Base-by-base conservation (phyloP, 2,329 filamentous ascomycete species). In the Acephala macrosclerotiorum region DNA sequence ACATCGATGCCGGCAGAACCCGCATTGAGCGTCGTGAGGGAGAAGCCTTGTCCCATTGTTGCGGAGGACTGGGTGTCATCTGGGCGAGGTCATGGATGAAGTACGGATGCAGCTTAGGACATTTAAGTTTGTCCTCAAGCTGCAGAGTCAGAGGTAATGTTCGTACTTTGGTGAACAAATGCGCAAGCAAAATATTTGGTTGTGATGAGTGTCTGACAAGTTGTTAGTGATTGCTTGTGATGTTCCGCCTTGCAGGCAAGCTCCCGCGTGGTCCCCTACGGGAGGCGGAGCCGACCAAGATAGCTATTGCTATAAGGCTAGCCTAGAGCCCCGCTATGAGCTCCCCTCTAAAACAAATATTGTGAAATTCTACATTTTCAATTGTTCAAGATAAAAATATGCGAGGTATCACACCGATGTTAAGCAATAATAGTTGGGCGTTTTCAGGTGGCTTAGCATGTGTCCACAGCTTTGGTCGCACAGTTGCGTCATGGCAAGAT, bases 41-140 rank as follows among this genome's bases (percentile, higher is more conserved):
- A 97, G 82, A 97, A 97, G 71, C 93, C 94, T 85, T 99, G 96
- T 71, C 96, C 96, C 96, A 99, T 99, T 71, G 72, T 80, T 65
- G 68, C 59, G 58, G 68, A 65, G 58, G 35, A 49, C 56, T 53
- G 63, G 59, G 22, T 55, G 68, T 76, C 74, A 76, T 74, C 67
- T 68, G 69, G 58, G 62, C 62, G 47, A 69, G 70, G 59, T 72
- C 73, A 76, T 76, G 33, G 64, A 70, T 61, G 59, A 49, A 42
- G 22, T 11, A 42, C 53, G 29, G n/a, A 56, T n/a, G 60, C 63
- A 68, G 66, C 65, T 66, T 55, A 66, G 71, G 71, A 70, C 68
- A 70, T 61, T 51, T 36, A 59, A 36, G 22, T 47, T 60, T 67
- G 61, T 72, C 69, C 68, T 66, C 51, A 64, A 73, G 72, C 71